A percentile compares a stretch with the other conserved stretches of the same genome.
These are phyloP conservation scores for Pyricularia sp. DNA, from an alignment of 2,329 filamentous ascomycete genomes.

Conservation along the genomic window DNA sequence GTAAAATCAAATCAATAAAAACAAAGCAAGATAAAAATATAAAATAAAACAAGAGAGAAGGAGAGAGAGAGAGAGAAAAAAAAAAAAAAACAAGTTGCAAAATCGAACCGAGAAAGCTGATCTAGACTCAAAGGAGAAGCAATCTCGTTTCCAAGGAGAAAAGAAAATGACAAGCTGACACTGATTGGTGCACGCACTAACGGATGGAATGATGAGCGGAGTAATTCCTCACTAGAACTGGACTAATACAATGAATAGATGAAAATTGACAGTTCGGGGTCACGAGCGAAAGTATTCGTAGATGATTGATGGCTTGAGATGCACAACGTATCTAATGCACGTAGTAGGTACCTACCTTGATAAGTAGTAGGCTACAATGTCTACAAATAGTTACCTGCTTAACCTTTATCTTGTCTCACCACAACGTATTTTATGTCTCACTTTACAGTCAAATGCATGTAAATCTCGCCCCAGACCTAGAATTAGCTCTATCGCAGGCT, in stretches of 20 bases:
- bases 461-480: not conserved
- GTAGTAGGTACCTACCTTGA: no score
- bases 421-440: not conserved
- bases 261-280: not conserved
- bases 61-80: not conserved
- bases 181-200: not conserved
- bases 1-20: no score
- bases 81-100: not conserved
- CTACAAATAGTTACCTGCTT: no score
- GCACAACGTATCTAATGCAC: no score
- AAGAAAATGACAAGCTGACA: not conserved
- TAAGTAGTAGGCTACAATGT: no score
- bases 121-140: not conserved
- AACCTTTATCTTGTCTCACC: no score
- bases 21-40: not conserved
- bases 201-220: not conserved
- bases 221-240: not conserved
- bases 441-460: not conserved
- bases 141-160: not conserved
- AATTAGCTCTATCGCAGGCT: no score
- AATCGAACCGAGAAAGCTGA: not conserved
- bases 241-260: not conserved
- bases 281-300: not conserved
- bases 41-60: no score
- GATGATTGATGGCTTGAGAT: no score